Evolutionary conservation across 768 basidiomycete genomes (phyloP), one percentile per base, ranked within the genome.

Genomic region (Melanogaster broomeanus): DNA sequence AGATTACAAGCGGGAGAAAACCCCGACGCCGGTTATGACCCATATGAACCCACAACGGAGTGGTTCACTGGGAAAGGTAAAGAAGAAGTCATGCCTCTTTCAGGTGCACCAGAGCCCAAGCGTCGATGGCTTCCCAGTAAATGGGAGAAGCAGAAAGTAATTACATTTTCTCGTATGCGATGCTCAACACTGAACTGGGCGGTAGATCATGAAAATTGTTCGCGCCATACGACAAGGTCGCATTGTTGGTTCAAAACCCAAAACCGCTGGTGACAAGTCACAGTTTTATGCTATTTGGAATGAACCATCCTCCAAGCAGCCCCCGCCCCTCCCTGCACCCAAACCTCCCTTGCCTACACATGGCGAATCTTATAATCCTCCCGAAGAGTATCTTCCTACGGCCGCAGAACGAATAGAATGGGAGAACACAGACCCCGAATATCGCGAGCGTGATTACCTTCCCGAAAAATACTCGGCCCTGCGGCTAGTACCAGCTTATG

Each of bases 101-200:
- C 88, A 11, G 84, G 85, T 27, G 89, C 90, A 24, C 92, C 94
- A 2, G 94, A 98, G 67, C 97, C 97, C 18, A 99, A 99, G 72
- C 82, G 93, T 48, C 82, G 97, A 42, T 99, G 95, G 86, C 81
- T 98, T 12, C 93, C 95, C 13, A 96, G 93, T 73, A 98, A 95
- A 76, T 99, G 97, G 97, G 97, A 98, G 73, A 98, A 97, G 72
- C 87, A 97, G 79, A 99, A 99, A 83, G 95, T 93, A 62, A 48
- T 66, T 33, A 16, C 13, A 31, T 40, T 16, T 30, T 42, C 22
- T 28, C 10, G 3, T 28, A 31, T 18, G 38, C 24, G 33, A 11
- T 31, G 45, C 34, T 37, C 47, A n/a, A 22, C 49, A 42, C 45
- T 61, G 39, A 45, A 49, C 27, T 28, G 8, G 30, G n/a, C 7